These are phyloP conservation scores for Scedosporium apiospermum DNA, from an alignment of 2,329 filamentous ascomycete species.

Conservation along the genomic window DNA sequence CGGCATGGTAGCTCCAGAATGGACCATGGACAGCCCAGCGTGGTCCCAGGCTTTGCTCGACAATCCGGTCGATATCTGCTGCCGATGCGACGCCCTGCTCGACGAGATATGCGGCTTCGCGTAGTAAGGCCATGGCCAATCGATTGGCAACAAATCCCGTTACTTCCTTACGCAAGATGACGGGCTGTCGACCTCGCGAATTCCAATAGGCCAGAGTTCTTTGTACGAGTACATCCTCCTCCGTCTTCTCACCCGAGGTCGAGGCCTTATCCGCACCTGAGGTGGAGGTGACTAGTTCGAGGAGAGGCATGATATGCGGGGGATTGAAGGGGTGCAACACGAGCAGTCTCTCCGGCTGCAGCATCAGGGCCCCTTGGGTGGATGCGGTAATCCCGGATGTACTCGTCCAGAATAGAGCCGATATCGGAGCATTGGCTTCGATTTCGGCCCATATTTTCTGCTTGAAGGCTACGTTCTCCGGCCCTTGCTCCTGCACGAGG, in stretches of 20 bases:
- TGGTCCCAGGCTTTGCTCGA: constrained; percentile 14
- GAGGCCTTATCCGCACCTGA: too few relatives aligned
- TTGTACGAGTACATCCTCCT: background rate
- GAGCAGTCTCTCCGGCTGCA: constrained; percentile 27
- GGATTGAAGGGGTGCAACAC: constrained; percentile 54
- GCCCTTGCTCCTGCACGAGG: constrained; percentile 51
- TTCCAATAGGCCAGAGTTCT: too few relatives aligned
- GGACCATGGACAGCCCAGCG: constrained; percentile 14
- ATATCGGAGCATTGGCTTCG: constrained; percentile 29
- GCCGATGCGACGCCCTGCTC: constrained; percentile 15
- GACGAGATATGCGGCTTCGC: constrained; percentile 7
- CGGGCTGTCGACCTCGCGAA: background rate
- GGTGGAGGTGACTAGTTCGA: constrained; percentile 38
- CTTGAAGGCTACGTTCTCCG: constrained; percentile 44
- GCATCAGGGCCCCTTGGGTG: constrained; percentile 25
- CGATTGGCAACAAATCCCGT: constrained; percentile 9
- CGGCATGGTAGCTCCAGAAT: constrained; percentile 14
- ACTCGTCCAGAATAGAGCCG: constrained; percentile 45
- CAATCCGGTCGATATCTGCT: constrained; percentile 20
- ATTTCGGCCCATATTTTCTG: constrained; percentile 39
- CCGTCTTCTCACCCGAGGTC: constrained; percentile 18
- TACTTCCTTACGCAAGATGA: background rate
- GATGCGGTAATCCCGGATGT: constrained; percentile 49
- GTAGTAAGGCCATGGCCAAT: constrained; percentile 4
- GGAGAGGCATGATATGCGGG: constrained; percentile 50